These are phyloP conservation scores for Umbelopsis sp. DNA, from an alignment of 371 early-diverging fungal genomes.

Conservation along the genomic window DNA sequence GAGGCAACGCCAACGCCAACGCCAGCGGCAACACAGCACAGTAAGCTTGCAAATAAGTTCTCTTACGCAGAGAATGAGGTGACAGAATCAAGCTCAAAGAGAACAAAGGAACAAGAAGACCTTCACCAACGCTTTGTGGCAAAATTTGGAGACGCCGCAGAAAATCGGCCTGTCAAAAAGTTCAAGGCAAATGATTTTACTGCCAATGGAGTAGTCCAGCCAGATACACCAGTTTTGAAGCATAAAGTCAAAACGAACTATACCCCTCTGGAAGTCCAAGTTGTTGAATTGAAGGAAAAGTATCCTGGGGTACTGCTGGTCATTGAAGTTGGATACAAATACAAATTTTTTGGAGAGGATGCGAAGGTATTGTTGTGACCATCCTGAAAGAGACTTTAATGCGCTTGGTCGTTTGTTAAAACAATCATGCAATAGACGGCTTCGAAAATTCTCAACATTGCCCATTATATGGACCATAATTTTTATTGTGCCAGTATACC, in stretches of 20 bases:
- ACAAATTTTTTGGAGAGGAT: conserved; percentile 81
- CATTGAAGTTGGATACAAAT: conserved; percentile 92
- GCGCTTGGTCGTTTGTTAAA: not conserved
- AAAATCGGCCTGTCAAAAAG: conserved; percentile 20
- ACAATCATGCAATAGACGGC: conserved; percentile 49
- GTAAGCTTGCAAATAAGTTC: not conserved
- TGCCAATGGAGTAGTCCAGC: conserved; percentile 1
- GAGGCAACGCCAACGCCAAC: not conserved
- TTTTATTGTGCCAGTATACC: conserved; percentile 86
- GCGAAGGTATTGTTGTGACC: conserved; percentile 45
- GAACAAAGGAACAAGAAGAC: conserved; percentile 17
- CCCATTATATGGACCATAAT: conserved; percentile 75
- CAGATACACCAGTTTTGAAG: not conserved
- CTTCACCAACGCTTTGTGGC: conserved; percentile 34
- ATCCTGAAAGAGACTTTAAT: too few species aligned
- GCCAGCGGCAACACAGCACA: not conserved
- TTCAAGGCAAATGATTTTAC: conserved; percentile 1
- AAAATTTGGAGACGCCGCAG: conserved; percentile 31
- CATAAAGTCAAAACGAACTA: conserved; percentile 43
- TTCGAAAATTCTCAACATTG: conserved; percentile 73
- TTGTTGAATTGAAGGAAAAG: conserved; percentile 69
- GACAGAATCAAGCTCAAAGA: not conserved
- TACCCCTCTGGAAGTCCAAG: conserved; percentile 85
- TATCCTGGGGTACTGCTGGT: conserved; percentile 75
- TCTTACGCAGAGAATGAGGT: conserved; percentile 3